These are phyloP conservation scores for Aurinia saxatilis DNA, from an alignment of 345 rosid species.

Conservation along the genomic window DNA sequence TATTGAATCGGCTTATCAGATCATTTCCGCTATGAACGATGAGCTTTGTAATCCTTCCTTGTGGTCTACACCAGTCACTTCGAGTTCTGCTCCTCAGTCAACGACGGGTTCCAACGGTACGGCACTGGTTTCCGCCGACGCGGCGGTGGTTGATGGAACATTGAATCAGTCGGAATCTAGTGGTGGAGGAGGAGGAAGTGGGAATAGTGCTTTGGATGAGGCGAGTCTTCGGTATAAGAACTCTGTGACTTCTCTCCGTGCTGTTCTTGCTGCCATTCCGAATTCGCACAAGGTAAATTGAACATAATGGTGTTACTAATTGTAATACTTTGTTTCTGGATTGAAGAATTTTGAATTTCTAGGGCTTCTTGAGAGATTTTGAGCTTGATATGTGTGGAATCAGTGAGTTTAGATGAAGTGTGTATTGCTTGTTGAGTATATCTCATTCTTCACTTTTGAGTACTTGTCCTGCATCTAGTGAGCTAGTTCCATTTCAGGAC, in stretches of 20 bases:
- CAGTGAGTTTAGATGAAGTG: slow-evolving; percentile 1
- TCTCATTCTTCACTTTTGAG: neutral
- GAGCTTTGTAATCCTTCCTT: slow-evolving; percentile 86
- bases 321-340: neutral
- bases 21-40: slow-evolving; percentile 84
- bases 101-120: slow-evolving; percentile 24
- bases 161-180: slow-evolving; percentile 38
- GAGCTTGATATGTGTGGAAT: too few relatives aligned
- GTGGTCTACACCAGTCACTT: slow-evolving; percentile 54
- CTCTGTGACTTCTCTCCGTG: slow-evolving; percentile 85
- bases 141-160: slow-evolving; percentile 40
- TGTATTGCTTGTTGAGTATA: slow-evolving; percentile 1
- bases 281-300: slow-evolving; percentile 62
- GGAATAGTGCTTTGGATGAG: slow-evolving; percentile 69
- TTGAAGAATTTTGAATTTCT: neutral
- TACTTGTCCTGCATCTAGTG: neutral
- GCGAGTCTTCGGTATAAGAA: slow-evolving; percentile 76
- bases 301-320: neutral
- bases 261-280: slow-evolving; percentile 73
- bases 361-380: neutral
- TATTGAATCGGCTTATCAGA: slow-evolving; percentile 75
- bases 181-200: slow-evolving; percentile 40
- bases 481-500: neutral
- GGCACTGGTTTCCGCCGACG: slow-evolving; percentile 33
- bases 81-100: slow-evolving; percentile 7